Percentiles rank a stretch among this genome's conserved stretches.
Conservation (phyloP, 768 basidiomycete genomes). For the Kwoniella sp. region DNA sequence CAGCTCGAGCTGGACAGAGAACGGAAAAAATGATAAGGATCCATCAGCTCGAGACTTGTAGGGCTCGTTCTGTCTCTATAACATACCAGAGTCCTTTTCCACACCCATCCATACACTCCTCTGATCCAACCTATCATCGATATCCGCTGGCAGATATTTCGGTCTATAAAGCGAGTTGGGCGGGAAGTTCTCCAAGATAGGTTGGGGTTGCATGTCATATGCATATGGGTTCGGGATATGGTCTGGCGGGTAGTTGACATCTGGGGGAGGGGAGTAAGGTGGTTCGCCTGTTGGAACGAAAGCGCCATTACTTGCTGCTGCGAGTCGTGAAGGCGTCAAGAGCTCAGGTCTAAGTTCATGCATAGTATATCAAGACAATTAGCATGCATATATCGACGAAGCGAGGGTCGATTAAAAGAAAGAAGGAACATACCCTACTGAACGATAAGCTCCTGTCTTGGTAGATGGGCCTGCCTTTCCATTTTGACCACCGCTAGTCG, state of each 20-base stretch:
- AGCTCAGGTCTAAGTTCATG: slow-evolving; percentile 15
- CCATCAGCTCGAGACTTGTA: too few species aligned
- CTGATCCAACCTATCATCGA: slow-evolving; percentile 37
- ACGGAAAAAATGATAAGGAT: neutral
- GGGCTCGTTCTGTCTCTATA: neutral
- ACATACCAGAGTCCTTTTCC: slow-evolving; percentile 33
- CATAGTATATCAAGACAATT: neutral
- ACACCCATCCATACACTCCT: slow-evolving; percentile 41
- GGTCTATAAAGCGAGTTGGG: slow-evolving; percentile 38
- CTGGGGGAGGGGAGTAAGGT: slow-evolving; percentile 40
- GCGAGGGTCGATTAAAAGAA: neutral
- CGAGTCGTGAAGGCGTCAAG: slow-evolving; percentile 4
- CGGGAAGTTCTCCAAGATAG: slow-evolving; percentile 33
- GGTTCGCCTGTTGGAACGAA: slow-evolving; percentile 22
- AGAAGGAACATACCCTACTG: slow-evolving; percentile 14
- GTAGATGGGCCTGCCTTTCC: neutral
- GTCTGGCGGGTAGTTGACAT: slow-evolving; percentile 35
- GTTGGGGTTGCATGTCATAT: slow-evolving; percentile 27
- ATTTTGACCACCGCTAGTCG: slow-evolving; percentile 1
- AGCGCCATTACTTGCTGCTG: slow-evolving; percentile 1
- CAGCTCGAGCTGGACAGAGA: slow-evolving; percentile 25
- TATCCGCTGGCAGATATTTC: slow-evolving; percentile 32
- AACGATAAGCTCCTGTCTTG: slow-evolving; percentile 9
- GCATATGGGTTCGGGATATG: slow-evolving; percentile 30
- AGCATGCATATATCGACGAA: neutral